A percentile compares a stretch with the other conserved stretches of the same genome.
Conservation (phyloP, 2,329 filamentous ascomycete genomes). For the Aschersonia sp. region DNA sequence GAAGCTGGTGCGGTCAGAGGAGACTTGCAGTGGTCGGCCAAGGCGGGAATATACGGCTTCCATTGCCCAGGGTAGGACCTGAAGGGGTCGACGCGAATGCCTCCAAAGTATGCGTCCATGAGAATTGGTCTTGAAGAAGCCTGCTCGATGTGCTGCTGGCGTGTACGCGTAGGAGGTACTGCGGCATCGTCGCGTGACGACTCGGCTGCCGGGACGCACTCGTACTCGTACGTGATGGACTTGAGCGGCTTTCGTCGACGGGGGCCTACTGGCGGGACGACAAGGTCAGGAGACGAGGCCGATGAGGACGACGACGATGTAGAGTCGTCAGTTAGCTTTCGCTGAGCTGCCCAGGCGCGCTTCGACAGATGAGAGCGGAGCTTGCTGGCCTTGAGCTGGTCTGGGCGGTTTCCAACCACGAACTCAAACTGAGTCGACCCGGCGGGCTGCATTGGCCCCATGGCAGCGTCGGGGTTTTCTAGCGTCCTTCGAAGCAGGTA, state of each 20-base stretch:
- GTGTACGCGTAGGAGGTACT: too few species aligned
- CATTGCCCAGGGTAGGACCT: constrained; percentile 10
- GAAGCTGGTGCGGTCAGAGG: background rate
- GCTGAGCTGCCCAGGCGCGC: constrained; percentile 8
- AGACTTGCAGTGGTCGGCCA: constrained; percentile 13
- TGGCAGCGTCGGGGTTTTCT: too few species aligned
- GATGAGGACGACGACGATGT: background rate
- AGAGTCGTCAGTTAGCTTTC: background rate
- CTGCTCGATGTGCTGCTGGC: background rate
- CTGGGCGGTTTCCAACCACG: constrained; percentile 9
- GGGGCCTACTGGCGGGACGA: background rate
- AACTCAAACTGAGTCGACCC: constrained; percentile 7
- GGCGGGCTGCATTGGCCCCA: background rate
- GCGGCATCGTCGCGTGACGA: background rate
- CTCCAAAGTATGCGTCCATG: constrained; percentile 10
- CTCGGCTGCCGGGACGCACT: background rate
- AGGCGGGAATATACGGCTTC: constrained; percentile 8
- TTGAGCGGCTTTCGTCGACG: background rate
- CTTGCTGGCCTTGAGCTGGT: constrained; percentile 10
- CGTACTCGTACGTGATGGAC: background rate
- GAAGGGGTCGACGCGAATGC: constrained; percentile 12
- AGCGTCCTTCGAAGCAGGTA: too few species aligned
- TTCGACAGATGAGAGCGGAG: constrained; percentile 10
- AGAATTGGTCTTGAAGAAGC: constrained; percentile 1
- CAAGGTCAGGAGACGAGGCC: background rate